Evolutionary conservation across 306 rosid species (phyloP), one percentile per base, ranked within the genome.

Genomic region (Prunus persica): DNA sequence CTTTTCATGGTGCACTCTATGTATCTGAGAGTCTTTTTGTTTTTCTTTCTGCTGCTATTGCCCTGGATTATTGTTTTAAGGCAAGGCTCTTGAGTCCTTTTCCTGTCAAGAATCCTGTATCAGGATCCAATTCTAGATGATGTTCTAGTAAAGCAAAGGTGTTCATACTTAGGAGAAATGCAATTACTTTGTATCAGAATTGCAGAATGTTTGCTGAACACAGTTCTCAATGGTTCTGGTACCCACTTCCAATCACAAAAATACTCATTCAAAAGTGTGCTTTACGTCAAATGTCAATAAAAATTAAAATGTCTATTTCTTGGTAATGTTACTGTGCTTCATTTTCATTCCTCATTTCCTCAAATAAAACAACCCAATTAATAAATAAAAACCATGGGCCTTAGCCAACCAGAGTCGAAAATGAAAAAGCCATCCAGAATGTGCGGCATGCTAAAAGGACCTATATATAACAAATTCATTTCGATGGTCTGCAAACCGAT

Each of bases 61-160:
- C 82, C 69, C 81, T 92, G 57, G 98, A 94, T 67, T 94, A 82
- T 71, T 90, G 97, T 82, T 84, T 93, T 76, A 93, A 87, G 92
- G 72, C 76, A 32, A 82, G 89, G 67, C 81, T 90, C 70, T 74
- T 90, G 64, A 89, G 91, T 65, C 85, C 94, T 60, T 90, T 87
- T 79, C 91, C 96, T 14, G 80, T 87, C 64, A 83, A 81, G 72
- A 84, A 68, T 65, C 77, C 90, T 60, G 61, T 76, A 71, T 77
- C 77, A 51, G 75, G 78, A 68, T 41, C 56, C 78, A 78, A 77
- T 69, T 63, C 71, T 6, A 69, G 70, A 51, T 83, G 68, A 78
- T 74, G 60, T 20, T 13, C 67, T 50, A 20, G 11, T 12, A 61
- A n/a, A 56, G 67, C n/a, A 4, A 9, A 11, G 60, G 27, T 73